phyloP scores from a whole-genome alignment of 2,329 filamentous ascomycete species.

The Fusarium paranaense region DNA sequence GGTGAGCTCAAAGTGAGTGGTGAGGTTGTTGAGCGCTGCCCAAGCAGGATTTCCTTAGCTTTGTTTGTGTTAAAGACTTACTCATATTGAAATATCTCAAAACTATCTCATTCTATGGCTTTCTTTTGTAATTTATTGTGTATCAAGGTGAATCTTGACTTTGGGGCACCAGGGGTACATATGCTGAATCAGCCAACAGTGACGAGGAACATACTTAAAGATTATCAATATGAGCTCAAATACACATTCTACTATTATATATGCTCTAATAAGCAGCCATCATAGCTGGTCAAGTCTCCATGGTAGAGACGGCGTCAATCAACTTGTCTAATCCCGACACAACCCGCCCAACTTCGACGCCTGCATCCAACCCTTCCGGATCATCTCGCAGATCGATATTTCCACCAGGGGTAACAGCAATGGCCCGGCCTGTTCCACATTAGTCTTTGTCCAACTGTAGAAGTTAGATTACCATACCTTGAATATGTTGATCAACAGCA shows the following conservation, averaged over 20 bases:
- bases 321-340: background rate
- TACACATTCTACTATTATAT: background rate
- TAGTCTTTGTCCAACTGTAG: background rate
- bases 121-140: too few species aligned
- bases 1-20: too few species aligned
- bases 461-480: background rate
- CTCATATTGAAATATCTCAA: too few species aligned
- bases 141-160: background rate
- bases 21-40: too few species aligned
- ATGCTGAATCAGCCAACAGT: too few species aligned
- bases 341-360: background rate
- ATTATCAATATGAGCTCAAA: background rate
- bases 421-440: background rate
- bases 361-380: background rate
- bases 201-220: background rate
- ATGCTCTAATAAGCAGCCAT: background rate
- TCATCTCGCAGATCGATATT: background rate
- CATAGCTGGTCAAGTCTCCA: background rate
- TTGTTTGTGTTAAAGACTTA: too few species aligned
- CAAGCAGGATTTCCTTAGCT: too few species aligned
- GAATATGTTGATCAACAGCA: background rate
- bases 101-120: too few species aligned
- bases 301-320: background rate
- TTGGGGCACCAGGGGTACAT: too few species aligned
- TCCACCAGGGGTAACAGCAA: background rate